Evolutionary conservation across 2,329 filamentous ascomycete genomes (phyloP).

Genomic region (Purpureocillium lavendulum): DNA sequence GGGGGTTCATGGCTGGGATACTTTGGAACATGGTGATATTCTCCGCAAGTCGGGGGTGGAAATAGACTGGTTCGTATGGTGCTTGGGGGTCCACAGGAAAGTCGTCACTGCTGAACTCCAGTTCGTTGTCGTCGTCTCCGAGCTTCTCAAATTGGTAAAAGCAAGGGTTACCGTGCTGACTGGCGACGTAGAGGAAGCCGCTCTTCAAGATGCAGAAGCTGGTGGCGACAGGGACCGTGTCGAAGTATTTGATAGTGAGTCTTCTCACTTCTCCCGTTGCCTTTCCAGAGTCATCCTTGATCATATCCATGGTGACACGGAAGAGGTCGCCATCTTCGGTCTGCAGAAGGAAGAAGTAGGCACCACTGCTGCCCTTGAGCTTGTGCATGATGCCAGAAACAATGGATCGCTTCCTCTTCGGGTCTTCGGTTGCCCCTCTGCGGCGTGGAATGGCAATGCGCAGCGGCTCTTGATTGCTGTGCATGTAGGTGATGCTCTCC

Average conservation of each 20-base stretch:
- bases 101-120: conserved; percentile 75
- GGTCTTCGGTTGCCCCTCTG: conserved; percentile 82
- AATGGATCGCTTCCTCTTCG: conserved; percentile 79
- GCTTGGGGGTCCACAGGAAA: conserved; percentile 69
- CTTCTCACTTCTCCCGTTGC: conserved; percentile 72
- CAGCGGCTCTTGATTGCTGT: conserved; percentile 87
- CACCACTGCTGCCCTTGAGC: conserved; percentile 69
- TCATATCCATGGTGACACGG: conserved; percentile 90
- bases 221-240: conserved; percentile 83
- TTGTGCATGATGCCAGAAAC: conserved; percentile 95
- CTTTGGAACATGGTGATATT: conserved; percentile 81
- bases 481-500: conserved; percentile 93
- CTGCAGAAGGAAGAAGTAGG: conserved; percentile 95
- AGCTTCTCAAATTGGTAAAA: conserved; percentile 98
- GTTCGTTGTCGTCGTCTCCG: conserved; percentile 87
- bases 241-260: conserved; percentile 94
- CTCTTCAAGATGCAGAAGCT: conserved; percentile 91
- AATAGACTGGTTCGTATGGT: conserved; percentile 72
- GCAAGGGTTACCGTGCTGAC: conserved; percentile 85
- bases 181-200: conserved; percentile 87
- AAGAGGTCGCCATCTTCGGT: conserved; percentile 97
- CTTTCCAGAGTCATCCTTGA: conserved; percentile 69
- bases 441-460: conserved; percentile 83
- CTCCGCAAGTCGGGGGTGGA: conserved; percentile 68
- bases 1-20: conserved; percentile 81